These are phyloP conservation scores for Coniferiporia weirii DNA, from an alignment of 1,284 basidiomycete species.

Conservation along the genomic window DNA sequence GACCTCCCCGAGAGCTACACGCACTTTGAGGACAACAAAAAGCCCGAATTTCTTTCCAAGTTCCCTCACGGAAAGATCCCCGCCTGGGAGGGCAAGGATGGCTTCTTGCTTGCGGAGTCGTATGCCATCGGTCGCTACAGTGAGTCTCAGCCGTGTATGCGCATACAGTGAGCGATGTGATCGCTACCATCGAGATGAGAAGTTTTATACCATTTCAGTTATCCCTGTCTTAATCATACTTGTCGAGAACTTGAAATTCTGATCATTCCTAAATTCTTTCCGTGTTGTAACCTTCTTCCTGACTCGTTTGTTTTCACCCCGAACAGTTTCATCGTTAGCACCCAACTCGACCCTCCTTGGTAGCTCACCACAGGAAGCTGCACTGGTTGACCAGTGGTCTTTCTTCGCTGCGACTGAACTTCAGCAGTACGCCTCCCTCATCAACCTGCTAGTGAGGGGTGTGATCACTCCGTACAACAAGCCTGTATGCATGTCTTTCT, in stretches of 20 bases:
- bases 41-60: conserved; percentile 71
- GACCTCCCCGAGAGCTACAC: conserved; percentile 53
- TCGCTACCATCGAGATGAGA: conserved; percentile 34
- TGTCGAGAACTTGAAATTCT: conserved; percentile 53
- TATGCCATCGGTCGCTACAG: conserved; percentile 83
- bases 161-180: conserved; percentile 25
- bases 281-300: neutral
- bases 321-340: conserved; percentile 65
- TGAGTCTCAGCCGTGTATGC: conserved; percentile 47
- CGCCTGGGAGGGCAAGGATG: conserved; percentile 72
- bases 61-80: conserved; percentile 87
- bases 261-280: conserved; percentile 22
- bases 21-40: conserved; percentile 73
- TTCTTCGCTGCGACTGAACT: conserved; percentile 61
- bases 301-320: conserved; percentile 23
- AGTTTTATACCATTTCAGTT: conserved; percentile 39
- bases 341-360: conserved; percentile 66
- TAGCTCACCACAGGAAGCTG: conserved; percentile 47
- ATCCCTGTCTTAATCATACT: conserved; percentile 58
- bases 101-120: conserved; percentile 77
- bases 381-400: conserved; percentile 65
- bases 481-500: conserved; percentile 41
- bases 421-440: conserved; percentile 24
- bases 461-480: conserved; percentile 59
- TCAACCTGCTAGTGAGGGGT: conserved; percentile 33